phyloP scores from a whole-genome alignment of 768 basidiomycete genomes.

The Lyophyllum decastes region DNA sequence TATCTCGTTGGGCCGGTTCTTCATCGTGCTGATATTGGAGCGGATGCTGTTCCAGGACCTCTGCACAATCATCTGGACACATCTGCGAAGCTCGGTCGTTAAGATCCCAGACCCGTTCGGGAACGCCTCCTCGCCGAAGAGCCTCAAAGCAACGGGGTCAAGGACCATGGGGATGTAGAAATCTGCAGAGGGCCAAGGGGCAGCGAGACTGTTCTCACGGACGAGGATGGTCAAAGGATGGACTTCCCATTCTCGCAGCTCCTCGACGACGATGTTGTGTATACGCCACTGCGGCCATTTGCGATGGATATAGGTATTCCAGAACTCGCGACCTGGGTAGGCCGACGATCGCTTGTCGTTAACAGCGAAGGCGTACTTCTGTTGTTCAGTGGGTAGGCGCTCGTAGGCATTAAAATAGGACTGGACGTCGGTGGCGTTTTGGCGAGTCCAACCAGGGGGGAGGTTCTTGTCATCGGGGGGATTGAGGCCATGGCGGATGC shows the following conservation, averaged over 20 bases:
- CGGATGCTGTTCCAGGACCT: constrained; percentile 6
- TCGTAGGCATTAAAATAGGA: constrained; percentile 17
- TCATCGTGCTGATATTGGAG: background rate
- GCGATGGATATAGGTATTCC: constrained; percentile 10
- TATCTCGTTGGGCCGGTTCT: background rate
- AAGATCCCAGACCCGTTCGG: background rate
- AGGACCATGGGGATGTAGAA: background rate
- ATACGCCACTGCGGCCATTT: constrained; percentile 13
- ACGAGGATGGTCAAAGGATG: constrained; percentile 8
- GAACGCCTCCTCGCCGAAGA: constrained; percentile 15
- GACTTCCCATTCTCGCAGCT: constrained; percentile 4
- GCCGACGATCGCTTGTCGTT: background rate
- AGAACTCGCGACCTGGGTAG: constrained; percentile 17
- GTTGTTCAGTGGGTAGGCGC: background rate
- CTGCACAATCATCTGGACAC: constrained; percentile 1
- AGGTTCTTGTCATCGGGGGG: constrained; percentile 15
- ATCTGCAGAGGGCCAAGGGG: too few relatives aligned
- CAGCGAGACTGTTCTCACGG: background rate
- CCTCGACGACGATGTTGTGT: constrained; percentile 10
- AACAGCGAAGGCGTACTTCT: constrained; percentile 11
- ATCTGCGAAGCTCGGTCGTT: background rate
- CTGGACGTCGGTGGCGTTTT: constrained; percentile 8
- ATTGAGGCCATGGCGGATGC: background rate
- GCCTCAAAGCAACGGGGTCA: constrained; percentile 8
- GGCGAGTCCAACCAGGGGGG: constrained; percentile 13